phyloP scores from a whole-genome alignment of 176 grass and related monocot species.

The sorghum (Sorghum bicolor) region Sorghum_bicolor_NCBIv3 NC_012872.2:66141001-66141500 shows the following conservation, averaged over 20 bases:
- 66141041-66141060: slow-evolving; percentile 89
- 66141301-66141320: slow-evolving; percentile 89
- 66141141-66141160: slow-evolving; percentile 95
- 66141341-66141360: slow-evolving; percentile 51
- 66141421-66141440: background rate
- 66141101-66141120: slow-evolving; percentile 75
- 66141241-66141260: slow-evolving; percentile 88
- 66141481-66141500: background rate
- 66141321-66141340: slow-evolving; percentile 84
- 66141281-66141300: slow-evolving; percentile 97
- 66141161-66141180: slow-evolving; percentile 83
- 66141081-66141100: slow-evolving; percentile 80
- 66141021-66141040: slow-evolving; percentile 58
- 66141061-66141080: slow-evolving; percentile 81
- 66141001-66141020: slow-evolving; percentile 84
- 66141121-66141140: slow-evolving; percentile 86
- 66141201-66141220: slow-evolving; percentile 86
- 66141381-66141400: background rate
- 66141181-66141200: slow-evolving; percentile 86
- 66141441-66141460: background rate
- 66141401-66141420: background rate
- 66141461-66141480: background rate
- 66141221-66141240: slow-evolving; percentile 66
- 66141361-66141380: slow-evolving; percentile 9
- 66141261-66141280: slow-evolving; percentile 93